phyloP scores from a whole-genome alignment of 169 alveolate species.

The Cryptosporidium ubiquitum region DNA sequence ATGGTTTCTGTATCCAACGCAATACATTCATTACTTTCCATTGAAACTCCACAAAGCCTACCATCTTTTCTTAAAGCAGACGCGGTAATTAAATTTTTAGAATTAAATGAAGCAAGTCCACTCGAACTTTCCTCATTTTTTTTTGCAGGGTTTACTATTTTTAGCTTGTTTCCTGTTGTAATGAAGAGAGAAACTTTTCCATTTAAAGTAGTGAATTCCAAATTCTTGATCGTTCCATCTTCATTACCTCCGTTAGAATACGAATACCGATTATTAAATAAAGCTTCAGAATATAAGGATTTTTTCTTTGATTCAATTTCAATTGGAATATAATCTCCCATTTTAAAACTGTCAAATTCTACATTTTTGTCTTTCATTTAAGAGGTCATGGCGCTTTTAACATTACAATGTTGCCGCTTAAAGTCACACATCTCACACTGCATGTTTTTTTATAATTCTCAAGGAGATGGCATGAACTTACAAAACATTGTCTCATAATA shows the following conservation, averaged over 20 bases:
- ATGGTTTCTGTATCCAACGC: slow-evolving; percentile 21
- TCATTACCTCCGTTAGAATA: slow-evolving; percentile 45
- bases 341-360: slow-evolving; percentile 37
- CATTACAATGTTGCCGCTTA: slow-evolving; percentile 23
- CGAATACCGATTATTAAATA: slow-evolving; percentile 1
- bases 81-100: slow-evolving; percentile 14
- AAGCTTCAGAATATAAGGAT: neutral
- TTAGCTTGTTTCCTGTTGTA: slow-evolving; percentile 22
- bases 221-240: slow-evolving; percentile 8
- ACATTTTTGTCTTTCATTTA: slow-evolving; percentile 10
- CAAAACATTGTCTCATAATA: neutral
- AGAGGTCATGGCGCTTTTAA: slow-evolving; percentile 17
- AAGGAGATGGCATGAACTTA: neutral
- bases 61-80: slow-evolving; percentile 63
- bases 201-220: slow-evolving; percentile 18
- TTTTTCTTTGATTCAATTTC: slow-evolving; percentile 26
- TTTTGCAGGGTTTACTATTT: slow-evolving; percentile 2
- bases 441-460: neutral
- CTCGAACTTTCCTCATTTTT: neutral
- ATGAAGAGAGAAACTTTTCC: slow-evolving; percentile 12
- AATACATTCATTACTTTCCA: slow-evolving; percentile 30
- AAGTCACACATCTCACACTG: slow-evolving; percentile 72
- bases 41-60: slow-evolving; percentile 23
- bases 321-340: slow-evolving; percentile 68
- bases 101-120: neutral